Base-by-base conservation (phyloP, 2,329 filamentous ascomycete genomes). In the Exophiala bonariae region DNA sequence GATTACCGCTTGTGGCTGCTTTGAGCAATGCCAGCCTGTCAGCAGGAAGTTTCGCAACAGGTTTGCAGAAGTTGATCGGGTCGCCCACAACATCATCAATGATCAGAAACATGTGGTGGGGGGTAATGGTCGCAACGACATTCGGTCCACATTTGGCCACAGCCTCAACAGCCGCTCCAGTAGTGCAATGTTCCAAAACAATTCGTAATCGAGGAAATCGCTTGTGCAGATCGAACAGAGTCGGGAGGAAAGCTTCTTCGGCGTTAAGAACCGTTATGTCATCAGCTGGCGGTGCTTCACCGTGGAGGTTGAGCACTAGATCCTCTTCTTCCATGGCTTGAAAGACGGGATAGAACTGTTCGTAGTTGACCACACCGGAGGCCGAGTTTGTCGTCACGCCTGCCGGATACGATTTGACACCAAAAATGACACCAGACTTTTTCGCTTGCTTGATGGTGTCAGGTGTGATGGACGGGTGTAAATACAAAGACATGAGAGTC, bases 221-320 rank as follows among this genome's bases (percentile, higher is more conserved):
- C 17, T 77, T 69, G 61, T 95, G 88, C 2, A 97, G 78, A 14
- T 79, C 78, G 54, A 80, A 74, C 26, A 96, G 75, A 0, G 85
- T 92, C 0, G 91, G 91, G 7, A 97, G 75, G 71, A 97, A 97
- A 2, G 75, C 76, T 52, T 82, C 78, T 67, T 91, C 87, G 16
- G 85, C 85, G 59, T 85, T 87, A 54, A 89, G 71, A 22, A 81
- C 76, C 0, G 78, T 81, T 49, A 79, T 72, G 33, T 69, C 64
- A 2, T 51, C 43, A 9, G 22, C 44, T 11, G 51, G 52, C 0
- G 83, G 85, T n/a, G 85, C 81, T 70, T 96, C 92, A 56, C 91
- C 92, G 66, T 97, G 91, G n/a, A 97, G 75, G 70, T 96, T 96
- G 33, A 95, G 77, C n/a, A 95, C 79, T 64, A 96, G 75, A 57